Evolutionary conservation across 2,329 filamentous ascomycete genomes (phyloP).

Genomic region (Colletotrichum sp.): DNA sequence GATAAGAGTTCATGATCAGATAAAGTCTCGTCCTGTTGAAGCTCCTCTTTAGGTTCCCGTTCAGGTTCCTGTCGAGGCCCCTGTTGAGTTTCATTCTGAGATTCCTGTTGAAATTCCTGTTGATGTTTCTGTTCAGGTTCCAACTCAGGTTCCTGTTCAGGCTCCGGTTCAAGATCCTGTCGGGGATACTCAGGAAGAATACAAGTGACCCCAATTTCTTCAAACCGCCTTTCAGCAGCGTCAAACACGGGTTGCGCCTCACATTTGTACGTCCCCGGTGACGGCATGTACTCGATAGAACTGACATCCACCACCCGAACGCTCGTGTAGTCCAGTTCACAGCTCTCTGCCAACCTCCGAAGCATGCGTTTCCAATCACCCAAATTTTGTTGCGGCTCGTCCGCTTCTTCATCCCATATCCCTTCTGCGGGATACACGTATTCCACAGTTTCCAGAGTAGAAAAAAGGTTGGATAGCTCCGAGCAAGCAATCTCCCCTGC

Average conservation of each 20-base stretch:
- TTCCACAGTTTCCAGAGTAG: neutral
- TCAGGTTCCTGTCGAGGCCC: neutral
- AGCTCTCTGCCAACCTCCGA: neutral
- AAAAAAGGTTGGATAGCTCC: neutral
- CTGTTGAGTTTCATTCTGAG: neutral
- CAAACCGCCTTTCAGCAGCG: neutral
- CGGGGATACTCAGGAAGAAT: neutral
- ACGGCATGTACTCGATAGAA: neutral
- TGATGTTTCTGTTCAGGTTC: neutral
- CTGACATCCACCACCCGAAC: neutral
- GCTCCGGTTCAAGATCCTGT: accelerated
- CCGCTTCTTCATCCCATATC: neutral
- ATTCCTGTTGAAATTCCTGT: neutral
- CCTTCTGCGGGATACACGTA: neutral
- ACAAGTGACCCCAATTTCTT: neutral
- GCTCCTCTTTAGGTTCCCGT: neutral
- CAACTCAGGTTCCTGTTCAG: neutral
- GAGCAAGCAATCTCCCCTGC: neutral
- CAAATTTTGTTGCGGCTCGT: neutral
- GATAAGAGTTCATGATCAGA: neutral
- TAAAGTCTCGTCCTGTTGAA: neutral
- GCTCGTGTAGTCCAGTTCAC: neutral
- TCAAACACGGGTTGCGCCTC: neutral
- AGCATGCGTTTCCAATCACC: neutral
- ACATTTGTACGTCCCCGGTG: neutral